A percentile compares a stretch with the other conserved stretches of the same genome.
Conservation (phyloP, 441 rosid genomes). For the Lepidium campestre region DNA sequence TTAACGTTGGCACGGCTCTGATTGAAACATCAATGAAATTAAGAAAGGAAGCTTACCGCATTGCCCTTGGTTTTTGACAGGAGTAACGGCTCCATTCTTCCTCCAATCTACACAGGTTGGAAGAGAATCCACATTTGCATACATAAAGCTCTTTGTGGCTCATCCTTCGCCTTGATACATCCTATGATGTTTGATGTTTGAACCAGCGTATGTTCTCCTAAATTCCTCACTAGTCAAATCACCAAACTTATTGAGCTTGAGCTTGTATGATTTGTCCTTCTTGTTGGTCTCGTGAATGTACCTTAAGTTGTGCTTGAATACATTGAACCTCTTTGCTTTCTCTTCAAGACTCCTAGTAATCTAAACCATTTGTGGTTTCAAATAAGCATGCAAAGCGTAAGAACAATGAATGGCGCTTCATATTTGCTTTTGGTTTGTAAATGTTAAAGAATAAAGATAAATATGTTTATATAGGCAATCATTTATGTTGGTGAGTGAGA, state of each 20-base stretch:
- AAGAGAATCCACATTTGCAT: constrained; percentile 26
- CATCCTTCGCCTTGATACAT: constrained; percentile 12
- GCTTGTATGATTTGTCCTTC: constrained; percentile 30
- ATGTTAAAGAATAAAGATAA: neutral
- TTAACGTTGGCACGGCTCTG: too few relatives aligned
- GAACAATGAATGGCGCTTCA: constrained; percentile 29
- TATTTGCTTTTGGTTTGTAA: constrained; percentile 14
- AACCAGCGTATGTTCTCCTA: constrained; percentile 29
- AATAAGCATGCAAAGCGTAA: constrained; percentile 32
- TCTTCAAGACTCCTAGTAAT: constrained; percentile 29
- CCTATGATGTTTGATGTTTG: constrained; percentile 21
- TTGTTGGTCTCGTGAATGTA: constrained; percentile 34
- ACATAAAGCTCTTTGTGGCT: constrained; percentile 20
- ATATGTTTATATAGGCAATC: constrained; percentile 31
- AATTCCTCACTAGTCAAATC: constrained; percentile 36
- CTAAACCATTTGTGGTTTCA: constrained; percentile 40
- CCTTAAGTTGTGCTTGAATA: constrained; percentile 36
- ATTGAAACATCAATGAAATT: neutral
- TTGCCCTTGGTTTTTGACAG: constrained; percentile 37
- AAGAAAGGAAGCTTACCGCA: constrained; percentile 33
- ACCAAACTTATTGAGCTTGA: constrained; percentile 33
- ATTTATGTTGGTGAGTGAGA: neutral
- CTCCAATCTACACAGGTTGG: constrained; percentile 41
- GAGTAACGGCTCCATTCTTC: constrained; percentile 45
- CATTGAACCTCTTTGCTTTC: constrained; percentile 32